phyloP scores from a whole-genome alignment of 768 basidiomycete species.

The Rhizopogon vinicolor region DNA sequence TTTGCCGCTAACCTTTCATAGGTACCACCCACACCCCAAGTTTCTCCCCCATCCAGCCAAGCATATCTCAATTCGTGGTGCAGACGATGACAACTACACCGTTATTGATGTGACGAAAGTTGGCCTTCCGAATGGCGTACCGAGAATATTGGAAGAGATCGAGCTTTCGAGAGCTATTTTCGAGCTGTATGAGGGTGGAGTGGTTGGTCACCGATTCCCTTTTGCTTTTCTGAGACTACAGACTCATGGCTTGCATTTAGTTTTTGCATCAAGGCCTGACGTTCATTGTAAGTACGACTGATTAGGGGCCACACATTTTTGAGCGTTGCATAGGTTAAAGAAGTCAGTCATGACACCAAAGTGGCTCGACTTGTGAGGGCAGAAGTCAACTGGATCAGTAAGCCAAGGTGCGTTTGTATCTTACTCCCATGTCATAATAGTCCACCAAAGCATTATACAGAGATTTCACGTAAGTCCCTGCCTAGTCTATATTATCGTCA shows the following conservation, averaged over 20 bases:
- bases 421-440: neutral
- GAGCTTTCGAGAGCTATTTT: conserved; percentile 82
- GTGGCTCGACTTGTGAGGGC: conserved; percentile 64
- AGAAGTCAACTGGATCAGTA: conserved; percentile 85
- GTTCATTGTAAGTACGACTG: conserved; percentile 52
- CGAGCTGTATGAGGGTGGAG: conserved; percentile 86
- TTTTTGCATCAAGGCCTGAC: conserved; percentile 87
- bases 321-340: conserved; percentile 48
- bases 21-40: conserved; percentile 81
- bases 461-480: conserved; percentile 63
- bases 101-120: conserved; percentile 59
- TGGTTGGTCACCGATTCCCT: conserved; percentile 41
- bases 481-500: neutral
- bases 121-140: conserved; percentile 20
- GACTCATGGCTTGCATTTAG: conserved; percentile 29
- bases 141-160: conserved; percentile 68
- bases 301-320: neutral
- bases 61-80: conserved; percentile 70
- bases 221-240: neutral
- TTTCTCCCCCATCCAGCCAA: conserved; percentile 74
- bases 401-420: conserved; percentile 44
- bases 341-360: conserved; percentile 76
- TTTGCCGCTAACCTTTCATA: conserved; percentile 20
- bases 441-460: conserved; percentile 27
- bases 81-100: conserved; percentile 73